phyloP scores from a whole-genome alignment of 177 flowering plant species.

The Vitis hybrid region DNA sequence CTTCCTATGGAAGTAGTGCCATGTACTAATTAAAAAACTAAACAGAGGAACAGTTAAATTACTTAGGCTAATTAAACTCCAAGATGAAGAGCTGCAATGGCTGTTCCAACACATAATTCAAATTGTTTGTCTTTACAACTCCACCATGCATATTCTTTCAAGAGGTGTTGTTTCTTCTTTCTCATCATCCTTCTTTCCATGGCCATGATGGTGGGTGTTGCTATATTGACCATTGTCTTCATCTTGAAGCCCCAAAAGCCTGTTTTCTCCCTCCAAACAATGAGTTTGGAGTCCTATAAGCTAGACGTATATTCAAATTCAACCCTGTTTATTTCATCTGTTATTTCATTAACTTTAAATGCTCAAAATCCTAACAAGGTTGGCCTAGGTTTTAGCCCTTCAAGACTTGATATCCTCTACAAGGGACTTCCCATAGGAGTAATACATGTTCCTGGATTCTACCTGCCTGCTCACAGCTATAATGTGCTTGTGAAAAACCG shows the following conservation, averaged over 20 bases:
- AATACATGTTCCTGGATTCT: conserved; percentile 36
- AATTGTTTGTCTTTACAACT: neutral
- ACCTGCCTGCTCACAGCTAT: conserved; percentile 45
- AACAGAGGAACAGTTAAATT: neutral
- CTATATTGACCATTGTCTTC: conserved; percentile 28
- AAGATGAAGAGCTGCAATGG: conserved; percentile 13
- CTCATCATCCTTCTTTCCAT: conserved; percentile 20
- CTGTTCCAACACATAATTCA: neutral
- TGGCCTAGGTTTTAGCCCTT: conserved; percentile 32
- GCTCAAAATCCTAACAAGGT: conserved; percentile 49
- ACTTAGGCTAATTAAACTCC: neutral
- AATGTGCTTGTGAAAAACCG: conserved; percentile 30
- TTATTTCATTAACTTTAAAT: conserved; percentile 26
- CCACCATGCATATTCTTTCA: conserved; percentile 16
- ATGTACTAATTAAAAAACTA: neutral
- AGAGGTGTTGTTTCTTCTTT: conserved; percentile 31
- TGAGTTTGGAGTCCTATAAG: conserved; percentile 30
- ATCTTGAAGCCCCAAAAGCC: conserved; percentile 48
- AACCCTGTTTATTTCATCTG: conserved; percentile 30
- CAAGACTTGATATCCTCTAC: conserved; percentile 26
- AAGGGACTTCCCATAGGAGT: conserved; percentile 37
- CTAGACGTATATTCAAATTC: conserved; percentile 21
- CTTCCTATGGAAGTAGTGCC: conserved; percentile 1
- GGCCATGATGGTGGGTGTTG: conserved; percentile 13
- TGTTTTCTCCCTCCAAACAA: conserved; percentile 27